Percentiles rank a stretch among this genome's conserved stretches.
phyloP scores from a whole-genome alignment of 2,329 filamentous ascomycete species.

The Bertia moriformis region DNA sequence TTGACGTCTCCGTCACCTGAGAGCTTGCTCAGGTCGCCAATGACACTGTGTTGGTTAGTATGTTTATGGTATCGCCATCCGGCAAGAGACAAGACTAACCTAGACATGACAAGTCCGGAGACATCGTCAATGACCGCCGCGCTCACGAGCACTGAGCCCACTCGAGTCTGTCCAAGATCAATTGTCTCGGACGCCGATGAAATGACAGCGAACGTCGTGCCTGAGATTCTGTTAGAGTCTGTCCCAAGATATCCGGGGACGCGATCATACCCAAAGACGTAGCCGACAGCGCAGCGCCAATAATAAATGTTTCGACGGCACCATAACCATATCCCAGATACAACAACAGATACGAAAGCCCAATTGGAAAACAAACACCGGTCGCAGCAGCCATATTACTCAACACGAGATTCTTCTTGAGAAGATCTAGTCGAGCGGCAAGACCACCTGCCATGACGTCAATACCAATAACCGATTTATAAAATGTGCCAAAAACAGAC shows the following conservation, averaged over 20 bases:
- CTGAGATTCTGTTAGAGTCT: slow-evolving; percentile 11
- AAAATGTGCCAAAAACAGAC: slow-evolving; percentile 5
- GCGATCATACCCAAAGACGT: slow-evolving; percentile 12
- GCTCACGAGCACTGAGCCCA: slow-evolving; percentile 26
- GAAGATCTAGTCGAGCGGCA: slow-evolving; percentile 25
- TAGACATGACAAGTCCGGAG: slow-evolving; percentile 24
- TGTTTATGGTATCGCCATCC: neutral
- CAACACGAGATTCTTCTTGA: slow-evolving; percentile 25
- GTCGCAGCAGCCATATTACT: slow-evolving; percentile 23
- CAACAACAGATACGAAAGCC: slow-evolving; percentile 24
- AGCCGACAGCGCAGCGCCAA: slow-evolving; percentile 15
- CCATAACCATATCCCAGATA: slow-evolving; percentile 25
- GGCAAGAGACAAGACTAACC: slow-evolving; percentile 9
- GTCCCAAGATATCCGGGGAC: slow-evolving; percentile 7
- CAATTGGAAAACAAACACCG: slow-evolving; percentile 29
- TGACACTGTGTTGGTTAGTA: slow-evolving; percentile 6
- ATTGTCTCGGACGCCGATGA: slow-evolving; percentile 12
- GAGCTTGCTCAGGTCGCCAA: slow-evolving; percentile 9
- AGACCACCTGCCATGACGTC: slow-evolving; percentile 19
- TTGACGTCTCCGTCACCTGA: slow-evolving; percentile 7
- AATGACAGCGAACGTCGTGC: slow-evolving; percentile 20
- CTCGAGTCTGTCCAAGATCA: slow-evolving; percentile 23
- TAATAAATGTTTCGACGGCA: slow-evolving; percentile 8
- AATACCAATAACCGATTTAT: neutral
- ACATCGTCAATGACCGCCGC: slow-evolving; percentile 30